Base-by-base conservation (phyloP, 2,329 filamentous ascomycete species). In the Sporothrix curviconia region DNA sequence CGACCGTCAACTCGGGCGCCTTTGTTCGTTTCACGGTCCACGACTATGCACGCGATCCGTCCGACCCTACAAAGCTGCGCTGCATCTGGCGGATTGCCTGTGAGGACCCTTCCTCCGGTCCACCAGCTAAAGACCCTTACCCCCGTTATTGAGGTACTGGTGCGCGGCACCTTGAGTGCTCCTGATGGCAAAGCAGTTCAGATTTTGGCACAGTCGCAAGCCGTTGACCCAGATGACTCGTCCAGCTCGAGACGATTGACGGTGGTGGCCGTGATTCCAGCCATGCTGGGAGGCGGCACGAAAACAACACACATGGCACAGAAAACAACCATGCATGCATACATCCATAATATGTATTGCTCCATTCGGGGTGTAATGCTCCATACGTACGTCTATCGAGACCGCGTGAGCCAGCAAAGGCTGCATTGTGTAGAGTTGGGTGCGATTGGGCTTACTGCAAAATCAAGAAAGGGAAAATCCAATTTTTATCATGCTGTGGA, bases 1-100 rank as follows among this genome's bases (percentile, higher is more conserved):
- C 86, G 63, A 78, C 75, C 42, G 82, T 86, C 54, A 83, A 86
- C 65, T 83, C 82, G 0, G 66, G 86, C n/a, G 78, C 86, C 67
- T 91, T 91, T 61, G 80, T 82, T 50, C 87, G 78, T 2, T 78
- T 92, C 40, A 87, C 87, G 9, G 79, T 92, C 1, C 81, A 86
- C 55, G 86, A 90, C 66, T 74, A 92, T 11, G 82, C 87, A 3
- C 88, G 85, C 17, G 46, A 59, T 7, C 47, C 47, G 5, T 50
- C 47, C 32, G 89, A 92, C 64, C 87, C 89, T 0, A 50, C 47
- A n/a, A 90, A 88, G 0, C 78, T 92, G 79, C 82, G 81, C 55
- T 88, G 89, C 60, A 91, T 88, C 1, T 83, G 92, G 46, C 81
- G 89, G 49, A 43, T 58, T 19, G 22, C 17, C 15, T 47, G 46